A percentile compares a stretch with the other conserved stretches of the same genome.
phyloP scores from a whole-genome alignment of 495 filamentous ascomycete species.

The Lasiosphaeria hispida region DNA sequence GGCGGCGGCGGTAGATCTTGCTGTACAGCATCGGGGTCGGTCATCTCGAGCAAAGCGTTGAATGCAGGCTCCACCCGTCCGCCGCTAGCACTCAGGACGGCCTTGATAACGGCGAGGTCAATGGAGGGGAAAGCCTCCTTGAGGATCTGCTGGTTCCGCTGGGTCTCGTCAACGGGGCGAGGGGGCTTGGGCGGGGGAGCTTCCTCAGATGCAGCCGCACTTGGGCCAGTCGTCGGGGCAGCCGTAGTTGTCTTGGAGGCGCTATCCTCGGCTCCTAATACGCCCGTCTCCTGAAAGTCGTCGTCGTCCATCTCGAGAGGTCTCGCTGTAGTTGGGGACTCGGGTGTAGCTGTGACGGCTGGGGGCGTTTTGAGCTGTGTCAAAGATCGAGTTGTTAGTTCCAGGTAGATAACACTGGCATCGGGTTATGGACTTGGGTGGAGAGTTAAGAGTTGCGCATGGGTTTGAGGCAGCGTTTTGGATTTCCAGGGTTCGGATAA shows the following conservation, averaged over 20 bases:
- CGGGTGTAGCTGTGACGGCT: slow-evolving; percentile 43
- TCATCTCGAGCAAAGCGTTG: slow-evolving; percentile 93
- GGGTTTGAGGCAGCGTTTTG: slow-evolving; percentile 5
- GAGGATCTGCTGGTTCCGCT: slow-evolving; percentile 83
- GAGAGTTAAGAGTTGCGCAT: not conserved
- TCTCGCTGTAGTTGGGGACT: slow-evolving; percentile 82
- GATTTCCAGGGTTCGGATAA: slow-evolving; percentile 4
- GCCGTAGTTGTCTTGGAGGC: slow-evolving; percentile 41
- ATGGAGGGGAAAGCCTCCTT: slow-evolving; percentile 91
- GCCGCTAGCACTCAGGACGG: slow-evolving; percentile 80
- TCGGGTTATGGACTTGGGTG: too few species aligned
- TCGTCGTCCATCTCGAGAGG: slow-evolving; percentile 88
- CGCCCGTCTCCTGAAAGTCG: slow-evolving; percentile 60
- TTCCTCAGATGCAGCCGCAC: slow-evolving; percentile 44
- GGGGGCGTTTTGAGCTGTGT: slow-evolving; percentile 35
- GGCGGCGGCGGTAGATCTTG: slow-evolving; percentile 61
- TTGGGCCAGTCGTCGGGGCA: slow-evolving; percentile 22
- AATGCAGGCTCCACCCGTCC: slow-evolving; percentile 92
- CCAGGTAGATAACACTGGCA: not conserved
- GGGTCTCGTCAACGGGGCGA: slow-evolving; percentile 73
- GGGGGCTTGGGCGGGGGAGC: slow-evolving; percentile 80
- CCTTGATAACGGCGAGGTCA: slow-evolving; percentile 78
- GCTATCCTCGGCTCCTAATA: slow-evolving; percentile 39
- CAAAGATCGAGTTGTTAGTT: not conserved
- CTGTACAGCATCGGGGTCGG: slow-evolving; percentile 80